Evolutionary conservation across 768 basidiomycete species (phyloP), one percentile per base, ranked within the genome.

Genomic region (Kwoniella europaea): DNA sequence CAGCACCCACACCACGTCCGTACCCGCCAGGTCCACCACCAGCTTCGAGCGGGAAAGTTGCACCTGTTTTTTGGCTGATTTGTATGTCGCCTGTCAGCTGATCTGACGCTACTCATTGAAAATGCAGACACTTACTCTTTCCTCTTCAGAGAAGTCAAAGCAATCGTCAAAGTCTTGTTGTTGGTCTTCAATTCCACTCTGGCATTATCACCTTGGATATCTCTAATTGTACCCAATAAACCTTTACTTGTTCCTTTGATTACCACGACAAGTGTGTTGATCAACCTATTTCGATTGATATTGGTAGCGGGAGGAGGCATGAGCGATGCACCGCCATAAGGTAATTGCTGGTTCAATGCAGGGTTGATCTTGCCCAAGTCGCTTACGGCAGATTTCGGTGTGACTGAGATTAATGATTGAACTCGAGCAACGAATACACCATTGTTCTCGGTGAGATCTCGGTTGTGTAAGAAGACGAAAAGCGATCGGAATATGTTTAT

Each of bases 281-380:
- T 91, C 76, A 92, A 88, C 74, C 92, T 86, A 42, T 92, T 77
- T 56, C 73, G 76, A 71, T 75, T 78, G 22, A 73, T 67, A 24
- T 63, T 76, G 50, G 67, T 60, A 16, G 68, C 65, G 10, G 74
- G 77, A 29, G 76, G 74, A 24, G 77, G 74, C 80, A 81, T 81
- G 9, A 81, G 65, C 24, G 71, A 74, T 2, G 78, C 78, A 24
- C 76, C 78, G 16, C 78, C 80, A 46, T 66, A 72, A 10, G 83
- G 82, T 22, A 79, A 66, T 44, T 78, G 75, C 43, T 76, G 76
- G 35, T 81, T 71, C 42, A 92, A 76, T 0, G 91, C 88, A 27
- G 94, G 94, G 78, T 96, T 96, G 90, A 96, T 91, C 84, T 95
- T 94, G 9, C 92, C 91, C 15, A 95, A 86, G 84, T 98, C 95